phyloP scores from a whole-genome alignment of 108 stramenopile species.

The Cyclotella baltica region DNA sequence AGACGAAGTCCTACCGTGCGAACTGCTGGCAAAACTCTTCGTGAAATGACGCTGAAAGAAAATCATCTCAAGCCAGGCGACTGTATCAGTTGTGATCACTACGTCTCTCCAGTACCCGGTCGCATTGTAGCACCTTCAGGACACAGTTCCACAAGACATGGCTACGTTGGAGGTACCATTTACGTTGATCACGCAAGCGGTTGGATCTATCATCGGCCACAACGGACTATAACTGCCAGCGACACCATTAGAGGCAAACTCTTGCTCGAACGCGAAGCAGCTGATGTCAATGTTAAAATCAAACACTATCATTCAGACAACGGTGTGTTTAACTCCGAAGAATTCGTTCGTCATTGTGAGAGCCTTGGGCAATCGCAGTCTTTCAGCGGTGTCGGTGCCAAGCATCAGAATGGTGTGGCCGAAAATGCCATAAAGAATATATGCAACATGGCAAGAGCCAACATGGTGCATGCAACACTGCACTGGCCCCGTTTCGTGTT shows the following conservation, averaged over 20 bases:
- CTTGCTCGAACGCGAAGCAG: not conserved
- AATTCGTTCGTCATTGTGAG: constrained; percentile 5
- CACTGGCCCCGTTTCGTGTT: no score
- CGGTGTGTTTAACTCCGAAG: no score
- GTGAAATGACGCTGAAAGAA: constrained; percentile 1
- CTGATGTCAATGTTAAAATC: constrained; percentile 7
- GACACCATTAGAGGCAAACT: constrained; percentile 51
- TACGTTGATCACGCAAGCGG: constrained; percentile 2
- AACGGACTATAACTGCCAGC: not conserved
- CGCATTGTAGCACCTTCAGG: constrained; percentile 16
- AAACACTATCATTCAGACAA: constrained; percentile 28
- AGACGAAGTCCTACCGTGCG: not conserved
- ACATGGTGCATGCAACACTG: no score
- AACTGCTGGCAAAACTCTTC: not conserved
- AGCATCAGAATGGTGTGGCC: constrained; percentile 60
- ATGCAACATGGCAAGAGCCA: no score
- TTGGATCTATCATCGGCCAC: not conserved
- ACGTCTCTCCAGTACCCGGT: constrained; percentile 40
- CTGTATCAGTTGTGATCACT: constrained; percentile 54
- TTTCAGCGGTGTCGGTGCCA: constrained; percentile 39
- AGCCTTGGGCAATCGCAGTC: not conserved
- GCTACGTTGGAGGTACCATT: not conserved
- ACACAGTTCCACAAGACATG: not conserved
- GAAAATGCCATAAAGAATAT: constrained; percentile 27
- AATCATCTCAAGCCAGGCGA: constrained; percentile 34